Evolutionary conservation across 805 yeast genomes (phyloP).

Genomic region (Metschnikowia amazonensis): DNA sequence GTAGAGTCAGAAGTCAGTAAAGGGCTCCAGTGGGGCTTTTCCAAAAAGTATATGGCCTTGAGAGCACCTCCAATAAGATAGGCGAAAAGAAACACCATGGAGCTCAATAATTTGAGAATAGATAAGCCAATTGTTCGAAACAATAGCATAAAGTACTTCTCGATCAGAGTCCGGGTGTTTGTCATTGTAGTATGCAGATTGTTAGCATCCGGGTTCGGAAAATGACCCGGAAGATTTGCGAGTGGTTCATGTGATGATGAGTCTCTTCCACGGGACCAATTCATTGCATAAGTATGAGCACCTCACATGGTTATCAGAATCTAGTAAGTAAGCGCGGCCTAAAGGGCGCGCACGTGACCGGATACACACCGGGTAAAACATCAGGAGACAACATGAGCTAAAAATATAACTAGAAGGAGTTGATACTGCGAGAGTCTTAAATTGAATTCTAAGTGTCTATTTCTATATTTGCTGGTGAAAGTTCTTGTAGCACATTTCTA

Average conservation of each 20-base stretch:
- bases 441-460: too few relatives aligned
- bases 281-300: not conserved
- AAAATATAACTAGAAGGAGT: too few relatives aligned
- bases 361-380: not conserved
- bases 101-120: not conserved
- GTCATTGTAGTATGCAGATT: not conserved
- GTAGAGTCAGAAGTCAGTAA: slow-evolving; percentile 11
- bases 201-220: not conserved
- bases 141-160: not conserved
- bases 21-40: slow-evolving; percentile 6
- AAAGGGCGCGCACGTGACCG: not conserved
- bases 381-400: too few relatives aligned
- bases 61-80: slow-evolving; percentile 2
- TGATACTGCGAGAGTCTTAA: too few relatives aligned
- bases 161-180: not conserved
- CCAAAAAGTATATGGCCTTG: slow-evolving; percentile 9
- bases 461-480: not conserved
- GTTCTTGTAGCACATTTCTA: slow-evolving; percentile 25
- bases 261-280: not conserved
- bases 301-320: not conserved
- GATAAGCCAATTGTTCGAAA: not conserved
- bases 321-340: not conserved
- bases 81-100: not conserved
- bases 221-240: not conserved
- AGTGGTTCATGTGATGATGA: not conserved